phyloP scores from a whole-genome alignment of 208 protist genomes.

The Trypanosoma cruzi region DNA sequence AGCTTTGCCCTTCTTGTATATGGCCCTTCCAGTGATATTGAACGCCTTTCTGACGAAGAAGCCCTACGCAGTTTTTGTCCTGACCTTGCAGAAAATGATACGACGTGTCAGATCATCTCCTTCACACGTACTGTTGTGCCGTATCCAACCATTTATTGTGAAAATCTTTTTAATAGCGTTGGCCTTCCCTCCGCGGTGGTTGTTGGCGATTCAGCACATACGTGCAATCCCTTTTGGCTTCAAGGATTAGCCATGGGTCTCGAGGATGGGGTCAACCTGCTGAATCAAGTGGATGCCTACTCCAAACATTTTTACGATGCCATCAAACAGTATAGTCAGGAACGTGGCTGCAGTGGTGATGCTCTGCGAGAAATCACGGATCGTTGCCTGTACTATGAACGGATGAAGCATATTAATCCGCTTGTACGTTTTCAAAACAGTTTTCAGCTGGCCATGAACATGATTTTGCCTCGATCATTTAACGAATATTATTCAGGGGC shows the following conservation, averaged over 20 bases:
- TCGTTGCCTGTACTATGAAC: slow-evolving; percentile 84
- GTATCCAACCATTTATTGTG: slow-evolving; percentile 82
- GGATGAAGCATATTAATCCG: slow-evolving; percentile 78
- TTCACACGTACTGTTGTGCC: slow-evolving; percentile 25
- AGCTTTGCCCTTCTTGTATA: slow-evolving; percentile 89
- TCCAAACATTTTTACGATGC: slow-evolving; percentile 88
- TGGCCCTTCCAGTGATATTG: slow-evolving; percentile 57
- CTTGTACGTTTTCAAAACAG: slow-evolving; percentile 77
- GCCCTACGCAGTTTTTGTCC: slow-evolving; percentile 38
- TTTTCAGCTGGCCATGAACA: slow-evolving; percentile 81
- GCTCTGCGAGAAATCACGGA: slow-evolving; percentile 85
- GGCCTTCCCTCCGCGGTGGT: slow-evolving; percentile 85
- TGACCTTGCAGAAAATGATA: slow-evolving; percentile 24
- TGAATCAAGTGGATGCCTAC: slow-evolving; percentile 88
- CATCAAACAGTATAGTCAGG: slow-evolving; percentile 84
- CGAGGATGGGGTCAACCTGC: slow-evolving; percentile 76
- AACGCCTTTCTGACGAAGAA: slow-evolving; percentile 42
- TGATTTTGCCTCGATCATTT: slow-evolving; percentile 45
- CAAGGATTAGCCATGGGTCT: slow-evolving; percentile 81
- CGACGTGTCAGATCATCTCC: slow-evolving; percentile 7
- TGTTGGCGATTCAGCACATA: slow-evolving; percentile 82
- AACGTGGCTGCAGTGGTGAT: slow-evolving; percentile 83
- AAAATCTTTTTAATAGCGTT: slow-evolving; percentile 87
- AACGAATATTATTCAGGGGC: slow-evolving; percentile 80
- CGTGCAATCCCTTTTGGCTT: slow-evolving; percentile 86